Base-by-base conservation (phyloP, 305 asterid species). In the Salvia sclarea region DNA sequence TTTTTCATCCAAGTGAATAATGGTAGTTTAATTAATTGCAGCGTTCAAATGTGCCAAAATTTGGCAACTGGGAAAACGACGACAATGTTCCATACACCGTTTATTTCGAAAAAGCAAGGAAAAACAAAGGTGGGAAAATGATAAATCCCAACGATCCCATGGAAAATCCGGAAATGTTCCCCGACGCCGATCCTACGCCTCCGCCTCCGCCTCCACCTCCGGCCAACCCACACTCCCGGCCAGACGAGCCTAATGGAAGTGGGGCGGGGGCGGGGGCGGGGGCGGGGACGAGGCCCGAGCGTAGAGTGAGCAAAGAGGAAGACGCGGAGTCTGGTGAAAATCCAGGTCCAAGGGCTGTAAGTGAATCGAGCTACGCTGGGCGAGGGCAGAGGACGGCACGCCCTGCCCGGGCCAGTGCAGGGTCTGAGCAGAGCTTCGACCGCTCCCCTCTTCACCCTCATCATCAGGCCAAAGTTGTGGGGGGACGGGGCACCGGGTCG, bases 111-210 rank as follows among this genome's bases (percentile, higher is more conserved):
- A 83, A 87, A 57, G 98, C 98, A 22, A 79, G 96, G 74, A 86
- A 86, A 69, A 78, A 62, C 37, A 77, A 80, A 74, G 95, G 91
- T 3, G 89, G 90, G 71, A 87, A 86, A 62, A 80, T 82, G 80
- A 81, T 83, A 8, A 89, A 89, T 71, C 98, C 96, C 6, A 92
- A 88, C 57, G 96, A 89, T 31, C 98, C 96, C 8, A 66, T 71
- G 74, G 91, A 89, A 49, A 84, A 87, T 65, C 88, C 86, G 0
- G 95, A 84, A 22, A 65, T 86, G 82, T 83, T 83, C 78, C 81
- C 74, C 0, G 69, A 73, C 6, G 1, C 52, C 16, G 81, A 77
- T 2, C 72, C 79, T 20, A 30, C 83, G 0, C 73, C 81, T 9
- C 77, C 75, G 17, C 31, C 31, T 5, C 35, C 2, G 65, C 78